phyloP scores from a whole-genome alignment of 495 filamentous ascomycete genomes.

The Delitschia confertaspora region DNA sequence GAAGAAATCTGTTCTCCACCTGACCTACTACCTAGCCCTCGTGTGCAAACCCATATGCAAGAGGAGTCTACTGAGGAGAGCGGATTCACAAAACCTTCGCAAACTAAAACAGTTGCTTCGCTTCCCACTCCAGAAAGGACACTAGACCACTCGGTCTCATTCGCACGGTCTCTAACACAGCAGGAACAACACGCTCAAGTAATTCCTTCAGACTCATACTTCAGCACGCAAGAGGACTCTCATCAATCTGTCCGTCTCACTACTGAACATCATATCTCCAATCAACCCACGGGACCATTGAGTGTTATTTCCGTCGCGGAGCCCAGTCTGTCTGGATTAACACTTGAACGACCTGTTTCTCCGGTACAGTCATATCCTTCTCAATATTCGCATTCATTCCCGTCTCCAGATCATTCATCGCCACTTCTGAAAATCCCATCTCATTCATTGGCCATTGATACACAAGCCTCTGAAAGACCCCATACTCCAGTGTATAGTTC shows the following conservation, averaged over 20 bases:
- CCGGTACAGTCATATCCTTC: too few relatives aligned
- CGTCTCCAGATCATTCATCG: background rate
- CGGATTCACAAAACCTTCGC: background rate
- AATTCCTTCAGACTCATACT: background rate
- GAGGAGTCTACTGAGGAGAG: too few relatives aligned
- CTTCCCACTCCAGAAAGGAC: constrained; percentile 2
- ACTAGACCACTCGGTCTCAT: background rate
- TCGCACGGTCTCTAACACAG: background rate
- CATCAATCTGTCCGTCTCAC: constrained; percentile 1
- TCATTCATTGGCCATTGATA: constrained; percentile 7
- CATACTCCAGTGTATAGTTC: background rate
- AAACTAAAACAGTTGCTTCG: background rate
- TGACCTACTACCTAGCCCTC: background rate
- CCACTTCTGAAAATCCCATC: background rate
- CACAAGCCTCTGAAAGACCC: background rate
- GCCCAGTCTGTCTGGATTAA: too few relatives aligned
- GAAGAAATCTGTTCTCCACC: background rate
- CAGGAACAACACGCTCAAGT: constrained; percentile 14
- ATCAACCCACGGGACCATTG: too few relatives aligned
- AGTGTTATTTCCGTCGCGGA: too few relatives aligned
- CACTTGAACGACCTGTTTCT: too few relatives aligned
- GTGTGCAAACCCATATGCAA: too few relatives aligned
- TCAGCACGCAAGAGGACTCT: constrained; percentile 1
- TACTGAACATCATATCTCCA: constrained; percentile 1
- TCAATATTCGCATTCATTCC: constrained; percentile 5